A percentile compares a stretch with the other conserved stretches of the same genome.
Conservation (phyloP, 257 asterid genomes). For the Ilex aquifolium region DNA sequence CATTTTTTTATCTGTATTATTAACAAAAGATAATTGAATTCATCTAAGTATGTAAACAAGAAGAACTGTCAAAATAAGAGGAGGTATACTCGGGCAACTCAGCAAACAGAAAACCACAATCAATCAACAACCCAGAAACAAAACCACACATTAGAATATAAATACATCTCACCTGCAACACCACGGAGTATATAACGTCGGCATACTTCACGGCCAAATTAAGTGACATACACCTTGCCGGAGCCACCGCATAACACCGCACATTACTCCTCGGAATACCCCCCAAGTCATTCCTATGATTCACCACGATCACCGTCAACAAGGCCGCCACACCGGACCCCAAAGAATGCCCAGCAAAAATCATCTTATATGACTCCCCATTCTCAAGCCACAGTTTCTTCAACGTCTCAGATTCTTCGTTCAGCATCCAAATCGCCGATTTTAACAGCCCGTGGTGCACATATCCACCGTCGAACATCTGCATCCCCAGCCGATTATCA, state of each 20-base stretch:
- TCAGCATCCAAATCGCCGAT: conserved; percentile 79
- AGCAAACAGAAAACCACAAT: background rate
- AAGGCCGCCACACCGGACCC: conserved; percentile 92
- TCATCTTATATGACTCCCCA: conserved; percentile 66
- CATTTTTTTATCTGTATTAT: no score
- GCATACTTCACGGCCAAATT: conserved; percentile 94
- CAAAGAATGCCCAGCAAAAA: conserved; percentile 84
- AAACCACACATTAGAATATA: background rate
- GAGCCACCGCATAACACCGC: conserved; percentile 81
- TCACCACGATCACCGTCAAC: conserved; percentile 63
- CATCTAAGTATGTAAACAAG: no score
- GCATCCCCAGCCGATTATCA: conserved; percentile 75
- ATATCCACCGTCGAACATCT: conserved; percentile 94
- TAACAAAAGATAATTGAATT: no score
- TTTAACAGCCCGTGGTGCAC: conserved; percentile 87
- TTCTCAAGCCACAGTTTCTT: conserved; percentile 67
- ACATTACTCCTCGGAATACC: conserved; percentile 68
- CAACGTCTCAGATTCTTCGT: conserved; percentile 60
- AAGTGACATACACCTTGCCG: conserved; percentile 93
- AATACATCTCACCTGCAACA: conserved; percentile 62
- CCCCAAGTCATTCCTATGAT: conserved; percentile 62
- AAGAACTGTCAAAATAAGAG: background rate
- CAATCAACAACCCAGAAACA: no score
- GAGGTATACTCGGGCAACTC: background rate
- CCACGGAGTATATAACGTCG: conserved; percentile 68